Evolutionary conservation across 139 green algal species (phyloP).

Genomic region (Spirogloea muscicola): DNA sequence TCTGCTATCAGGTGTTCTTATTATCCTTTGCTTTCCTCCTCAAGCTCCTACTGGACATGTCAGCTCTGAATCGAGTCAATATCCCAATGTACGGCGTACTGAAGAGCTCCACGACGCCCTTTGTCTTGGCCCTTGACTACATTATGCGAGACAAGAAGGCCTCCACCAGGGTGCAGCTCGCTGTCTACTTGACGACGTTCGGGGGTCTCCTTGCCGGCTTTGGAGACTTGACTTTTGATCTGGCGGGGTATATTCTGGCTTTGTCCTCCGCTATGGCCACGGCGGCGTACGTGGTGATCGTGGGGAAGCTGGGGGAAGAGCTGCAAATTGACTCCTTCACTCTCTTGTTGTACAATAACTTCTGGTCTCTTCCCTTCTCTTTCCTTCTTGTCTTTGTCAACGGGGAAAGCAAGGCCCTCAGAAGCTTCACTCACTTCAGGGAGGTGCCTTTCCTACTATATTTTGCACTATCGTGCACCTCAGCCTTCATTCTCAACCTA

Average conservation of each 20-base stretch:
- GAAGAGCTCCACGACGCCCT: constrained; percentile 56
- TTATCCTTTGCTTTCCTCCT: constrained; percentile 51
- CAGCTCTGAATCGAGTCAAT: constrained; percentile 48
- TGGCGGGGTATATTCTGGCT: constrained; percentile 51
- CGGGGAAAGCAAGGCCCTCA: constrained; percentile 24
- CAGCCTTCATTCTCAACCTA: constrained; percentile 55
- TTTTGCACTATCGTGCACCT: constrained; percentile 47
- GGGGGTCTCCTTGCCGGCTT: constrained; percentile 50
- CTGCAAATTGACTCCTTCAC: constrained; percentile 51
- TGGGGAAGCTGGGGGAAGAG: constrained; percentile 57
- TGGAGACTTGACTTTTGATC: constrained; percentile 53
- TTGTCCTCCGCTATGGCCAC: constrained; percentile 47
- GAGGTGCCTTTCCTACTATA: constrained; percentile 40
- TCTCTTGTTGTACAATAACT: constrained; percentile 54
- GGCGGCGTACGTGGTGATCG: constrained; percentile 54
- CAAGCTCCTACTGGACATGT: constrained; percentile 59
- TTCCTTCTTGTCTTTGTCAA: constrained; percentile 50
- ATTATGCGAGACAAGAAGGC: constrained; percentile 41
- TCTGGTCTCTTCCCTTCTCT: constrained; percentile 53
- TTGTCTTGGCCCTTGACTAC: constrained; percentile 53
- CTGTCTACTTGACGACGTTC: constrained; percentile 49
- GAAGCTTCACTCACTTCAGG: constrained; percentile 16
- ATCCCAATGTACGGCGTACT: constrained; percentile 60
- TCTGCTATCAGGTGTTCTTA: constrained; percentile 48
- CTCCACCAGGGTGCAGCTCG: constrained; percentile 39